Conservation (phyloP, 345 rosid genomes). For the Populus ilicifolia region DNA sequence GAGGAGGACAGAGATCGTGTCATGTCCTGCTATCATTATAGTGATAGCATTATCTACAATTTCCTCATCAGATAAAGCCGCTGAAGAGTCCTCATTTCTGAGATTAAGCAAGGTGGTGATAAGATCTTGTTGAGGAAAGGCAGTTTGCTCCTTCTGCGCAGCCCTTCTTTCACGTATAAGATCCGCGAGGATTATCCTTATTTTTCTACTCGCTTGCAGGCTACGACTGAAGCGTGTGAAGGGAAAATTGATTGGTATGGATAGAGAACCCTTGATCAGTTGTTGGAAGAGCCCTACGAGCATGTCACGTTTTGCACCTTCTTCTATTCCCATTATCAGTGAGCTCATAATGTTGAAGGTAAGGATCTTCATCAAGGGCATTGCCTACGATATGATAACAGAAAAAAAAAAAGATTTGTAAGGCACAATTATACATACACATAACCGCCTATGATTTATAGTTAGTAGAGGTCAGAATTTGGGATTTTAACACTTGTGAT, state of each 20-base stretch:
- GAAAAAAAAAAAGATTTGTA: no score
- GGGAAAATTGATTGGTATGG: neutral
- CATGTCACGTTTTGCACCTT: constrained; percentile 16
- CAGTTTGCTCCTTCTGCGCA: no score
- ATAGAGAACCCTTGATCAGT: constrained; percentile 19
- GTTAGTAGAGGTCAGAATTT: no score
- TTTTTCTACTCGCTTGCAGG: no score
- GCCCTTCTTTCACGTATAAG: no score
- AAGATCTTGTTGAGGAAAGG: no score
- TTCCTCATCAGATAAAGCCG: neutral
- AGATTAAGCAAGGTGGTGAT: no score
- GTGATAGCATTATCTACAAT: constrained; percentile 15
- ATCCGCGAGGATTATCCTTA: no score
- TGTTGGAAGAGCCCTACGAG: constrained; percentile 12
- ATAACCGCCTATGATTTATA: no score
- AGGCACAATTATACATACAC: no score
- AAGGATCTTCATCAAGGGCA: constrained; percentile 36
- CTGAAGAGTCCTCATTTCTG: no score
- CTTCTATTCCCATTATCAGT: constrained; percentile 27
- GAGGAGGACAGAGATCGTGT: constrained; percentile 22
- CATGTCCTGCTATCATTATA: constrained; percentile 25
- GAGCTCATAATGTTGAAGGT: constrained; percentile 35
- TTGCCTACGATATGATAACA: constrained; percentile 5
- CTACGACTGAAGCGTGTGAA: neutral
- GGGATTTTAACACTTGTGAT: no score